These are phyloP conservation scores for Lenzites betulinus DNA, from an alignment of 768 basidiomycete genomes.

Conservation along the genomic window DNA sequence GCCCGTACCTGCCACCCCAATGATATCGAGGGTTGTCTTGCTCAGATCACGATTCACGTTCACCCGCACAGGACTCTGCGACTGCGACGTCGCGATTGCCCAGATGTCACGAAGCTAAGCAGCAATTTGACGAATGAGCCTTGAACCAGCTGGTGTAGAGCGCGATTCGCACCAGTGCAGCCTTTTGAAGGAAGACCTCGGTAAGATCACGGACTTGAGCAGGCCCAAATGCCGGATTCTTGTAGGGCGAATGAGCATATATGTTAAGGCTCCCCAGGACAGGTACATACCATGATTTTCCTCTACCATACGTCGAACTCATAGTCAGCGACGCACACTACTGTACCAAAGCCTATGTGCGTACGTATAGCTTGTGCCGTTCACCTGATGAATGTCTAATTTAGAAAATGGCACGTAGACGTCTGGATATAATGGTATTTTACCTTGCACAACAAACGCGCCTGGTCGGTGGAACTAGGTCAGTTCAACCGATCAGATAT, in stretches of 20 bases:
- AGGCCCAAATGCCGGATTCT: conserved; percentile 71
- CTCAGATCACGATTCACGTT: conserved; percentile 37
- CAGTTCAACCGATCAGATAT: background rate
- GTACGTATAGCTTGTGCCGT: background rate
- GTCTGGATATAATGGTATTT: background rate
- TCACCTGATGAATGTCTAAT: background rate
- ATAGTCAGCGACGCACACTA: background rate
- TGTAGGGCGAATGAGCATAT: no score
- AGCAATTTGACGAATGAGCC: background rate
- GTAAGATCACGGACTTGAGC: conserved; percentile 60
- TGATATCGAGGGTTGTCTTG: conserved; percentile 41
- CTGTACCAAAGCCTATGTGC: background rate
- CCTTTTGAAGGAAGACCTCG: conserved; percentile 56
- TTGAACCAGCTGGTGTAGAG: background rate
- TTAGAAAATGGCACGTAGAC: background rate
- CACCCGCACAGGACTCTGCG: conserved; percentile 22
- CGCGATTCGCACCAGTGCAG: conserved; percentile 42
- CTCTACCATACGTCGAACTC: conserved; percentile 2
- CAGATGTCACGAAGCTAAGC: conserved; percentile 14
- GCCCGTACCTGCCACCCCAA: conserved; percentile 41
- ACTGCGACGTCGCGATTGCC: background rate
- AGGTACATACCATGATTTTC: conserved; percentile 31
- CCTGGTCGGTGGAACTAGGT: background rate
- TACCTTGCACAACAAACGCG: background rate
- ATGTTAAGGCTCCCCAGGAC: no score